These are phyloP conservation scores for Ramaria sp. DNA, from an alignment of 768 basidiomycete genomes.

Conservation along the genomic window DNA sequence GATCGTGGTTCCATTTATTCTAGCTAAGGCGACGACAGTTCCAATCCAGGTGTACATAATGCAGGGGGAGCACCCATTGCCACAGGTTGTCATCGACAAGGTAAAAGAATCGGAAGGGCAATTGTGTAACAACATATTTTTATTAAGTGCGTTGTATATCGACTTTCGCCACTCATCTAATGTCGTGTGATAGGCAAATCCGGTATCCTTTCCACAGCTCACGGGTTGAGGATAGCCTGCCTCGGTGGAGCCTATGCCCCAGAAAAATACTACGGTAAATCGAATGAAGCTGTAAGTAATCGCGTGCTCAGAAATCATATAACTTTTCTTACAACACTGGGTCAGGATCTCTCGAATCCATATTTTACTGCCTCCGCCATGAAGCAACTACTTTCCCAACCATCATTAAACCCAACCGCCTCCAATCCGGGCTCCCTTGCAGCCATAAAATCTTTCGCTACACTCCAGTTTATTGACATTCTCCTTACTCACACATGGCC, in stretches of 20 bases:
- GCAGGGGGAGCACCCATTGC: slow-evolving; percentile 72
- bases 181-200: slow-evolving; percentile 52
- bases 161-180: not conserved
- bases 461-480: slow-evolving; percentile 66
- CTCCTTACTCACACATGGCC: slow-evolving; percentile 78
- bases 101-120: slow-evolving; percentile 70
- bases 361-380: slow-evolving; percentile 62
- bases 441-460: slow-evolving; percentile 47
- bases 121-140: slow-evolving; percentile 70
- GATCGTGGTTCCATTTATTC: not conserved
- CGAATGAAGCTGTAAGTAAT: slow-evolving; percentile 1
- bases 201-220: slow-evolving; percentile 64
- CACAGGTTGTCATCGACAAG: slow-evolving; percentile 60
- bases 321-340: slow-evolving; percentile 1
- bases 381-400: slow-evolving; percentile 63
- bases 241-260: slow-evolving; percentile 69
- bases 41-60: slow-evolving; percentile 90
- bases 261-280: slow-evolving; percentile 18
- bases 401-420: slow-evolving; percentile 38
- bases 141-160: slow-evolving; percentile 54
- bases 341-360: slow-evolving; percentile 65
- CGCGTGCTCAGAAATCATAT: not conserved
- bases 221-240: slow-evolving; percentile 77
- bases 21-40: slow-evolving; percentile 31
- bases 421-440: slow-evolving; percentile 47